Base-by-base conservation (phyloP, 495 filamentous ascomycete species). In the Penicillium longicatenatum region DNA sequence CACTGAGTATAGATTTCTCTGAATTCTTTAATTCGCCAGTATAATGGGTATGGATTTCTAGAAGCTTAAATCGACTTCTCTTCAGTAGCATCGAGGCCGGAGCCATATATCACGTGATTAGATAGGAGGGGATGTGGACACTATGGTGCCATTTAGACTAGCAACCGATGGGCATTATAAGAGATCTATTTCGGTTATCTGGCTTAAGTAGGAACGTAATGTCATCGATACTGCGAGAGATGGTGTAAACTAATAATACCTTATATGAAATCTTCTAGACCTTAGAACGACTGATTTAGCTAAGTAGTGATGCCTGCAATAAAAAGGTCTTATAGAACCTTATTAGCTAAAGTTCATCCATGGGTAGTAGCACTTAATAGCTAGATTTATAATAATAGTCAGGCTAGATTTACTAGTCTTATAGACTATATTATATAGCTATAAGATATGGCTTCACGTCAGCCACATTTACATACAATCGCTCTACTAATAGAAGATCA, bases 11-110 rank as follows among this genome's bases (percentile, higher is more conserved):
- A 14, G 22, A 47, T 29, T 47, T 29, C 22, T 47, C 44, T 29
- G 22, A 2, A 29, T 29, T 47, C 29, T 47, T 47, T 22, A 22
- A 47, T 47, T 47, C 44, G 44, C 44, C 44, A 47, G 29, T 29
- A 47, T 29, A 47, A 6, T 47, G 22, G 44, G 44, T 22, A 47
- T 47, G 22, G 44, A 47, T 47, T 47, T 47, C 29, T 47, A 20
- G 44, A 47, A 47, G 44, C 44, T 47, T 20, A 47, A 47, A 47
- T 47, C 44, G 44, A 47, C 44, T 47, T 47, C 44, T 47, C 44
- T 47, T 47, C 44, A 47, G 22, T 22, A 47, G 22, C 12, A 47
- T 24, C 11, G 12, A 22, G 44, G 44, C 44, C 35, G 5, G 8
- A 29, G 44, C 21, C 44, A 29, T 4, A 29, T 29, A 11, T 47